These are phyloP conservation scores for Inonotus hispidus DNA, from an alignment of 1,284 basidiomycete genomes.

Conservation along the genomic window DNA sequence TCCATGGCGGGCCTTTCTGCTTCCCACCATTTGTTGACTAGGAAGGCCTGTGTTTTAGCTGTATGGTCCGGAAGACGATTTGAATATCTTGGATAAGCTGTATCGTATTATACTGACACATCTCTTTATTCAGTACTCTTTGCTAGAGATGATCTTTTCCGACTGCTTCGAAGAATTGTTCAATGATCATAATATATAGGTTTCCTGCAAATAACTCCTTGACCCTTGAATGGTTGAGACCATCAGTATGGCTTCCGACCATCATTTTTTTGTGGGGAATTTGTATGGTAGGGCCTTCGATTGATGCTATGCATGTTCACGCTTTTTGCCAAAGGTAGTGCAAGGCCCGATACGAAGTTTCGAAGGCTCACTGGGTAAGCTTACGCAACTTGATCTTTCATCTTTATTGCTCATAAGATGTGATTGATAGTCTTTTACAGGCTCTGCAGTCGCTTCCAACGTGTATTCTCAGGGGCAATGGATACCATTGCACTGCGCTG, in stretches of 20 bases:
- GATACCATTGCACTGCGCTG: too few species aligned
- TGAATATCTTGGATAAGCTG: constrained; percentile 56
- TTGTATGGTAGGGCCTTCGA: too few species aligned
- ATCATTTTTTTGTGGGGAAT: constrained; percentile 67
- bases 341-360: too few species aligned
- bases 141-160: constrained; percentile 46
- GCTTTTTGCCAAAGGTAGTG: too few species aligned
- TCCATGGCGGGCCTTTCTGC: constrained; percentile 58
- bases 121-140: constrained; percentile 59
- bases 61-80: constrained; percentile 47
- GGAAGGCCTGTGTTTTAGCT: constrained; percentile 32
- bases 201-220: constrained; percentile 72
- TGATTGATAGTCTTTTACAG: too few species aligned
- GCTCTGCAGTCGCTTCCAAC: too few species aligned
- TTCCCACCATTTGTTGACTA: too few species aligned
- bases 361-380: too few species aligned
- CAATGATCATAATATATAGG: constrained; percentile 23
- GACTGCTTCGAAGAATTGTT: neutral
- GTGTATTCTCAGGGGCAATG: too few species aligned
- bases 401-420: too few species aligned
- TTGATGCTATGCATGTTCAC: too few species aligned
- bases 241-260: constrained; percentile 56
- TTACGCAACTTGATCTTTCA: too few species aligned
- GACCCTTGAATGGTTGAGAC: constrained; percentile 56
- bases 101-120: constrained; percentile 60